A percentile compares a stretch with the other conserved stretches of the same genome.
Evolutionary conservation across 2,329 filamentous ascomycete genomes (phyloP).

Genomic region (Colletotrichum tropicicola): DNA sequence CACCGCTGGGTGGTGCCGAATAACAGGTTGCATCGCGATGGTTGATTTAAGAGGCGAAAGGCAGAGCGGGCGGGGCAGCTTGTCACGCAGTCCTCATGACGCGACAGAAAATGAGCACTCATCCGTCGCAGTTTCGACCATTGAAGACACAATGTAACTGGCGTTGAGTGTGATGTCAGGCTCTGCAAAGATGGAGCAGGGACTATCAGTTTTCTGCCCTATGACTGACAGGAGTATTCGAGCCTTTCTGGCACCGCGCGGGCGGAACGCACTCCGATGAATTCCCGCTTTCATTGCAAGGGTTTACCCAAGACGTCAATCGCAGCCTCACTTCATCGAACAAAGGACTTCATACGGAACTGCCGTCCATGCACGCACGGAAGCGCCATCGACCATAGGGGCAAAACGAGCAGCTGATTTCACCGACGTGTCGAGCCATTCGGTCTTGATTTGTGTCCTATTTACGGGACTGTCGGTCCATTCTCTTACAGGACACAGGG

Average conservation of each 20-base stretch:
- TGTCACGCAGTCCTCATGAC: no score
- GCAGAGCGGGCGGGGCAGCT: no score
- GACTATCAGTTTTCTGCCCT: conserved; percentile 4
- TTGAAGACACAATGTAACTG: no score
- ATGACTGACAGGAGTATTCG: no score
- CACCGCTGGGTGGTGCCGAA: not conserved
- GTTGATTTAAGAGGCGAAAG: not conserved
- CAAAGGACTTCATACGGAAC: not conserved
- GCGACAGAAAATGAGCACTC: no score
- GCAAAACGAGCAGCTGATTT: no score
- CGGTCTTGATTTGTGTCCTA: no score
- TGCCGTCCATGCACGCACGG: not conserved
- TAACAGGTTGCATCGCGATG: not conserved
- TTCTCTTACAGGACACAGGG: not conserved
- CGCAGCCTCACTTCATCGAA: not conserved
- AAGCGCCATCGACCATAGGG: not conserved
- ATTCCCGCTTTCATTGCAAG: not conserved
- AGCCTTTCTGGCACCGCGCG: not conserved
- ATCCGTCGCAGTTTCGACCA: no score
- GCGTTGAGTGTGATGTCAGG: no score
- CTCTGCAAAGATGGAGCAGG: no score
- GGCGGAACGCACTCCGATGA: not conserved
- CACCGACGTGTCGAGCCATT: no score
- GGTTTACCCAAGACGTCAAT: not conserved
- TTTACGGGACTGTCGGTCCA: not conserved